phyloP scores from a whole-genome alignment of 2,329 filamentous ascomycete genomes.

The Pestalotiopsis sp. region DNA sequence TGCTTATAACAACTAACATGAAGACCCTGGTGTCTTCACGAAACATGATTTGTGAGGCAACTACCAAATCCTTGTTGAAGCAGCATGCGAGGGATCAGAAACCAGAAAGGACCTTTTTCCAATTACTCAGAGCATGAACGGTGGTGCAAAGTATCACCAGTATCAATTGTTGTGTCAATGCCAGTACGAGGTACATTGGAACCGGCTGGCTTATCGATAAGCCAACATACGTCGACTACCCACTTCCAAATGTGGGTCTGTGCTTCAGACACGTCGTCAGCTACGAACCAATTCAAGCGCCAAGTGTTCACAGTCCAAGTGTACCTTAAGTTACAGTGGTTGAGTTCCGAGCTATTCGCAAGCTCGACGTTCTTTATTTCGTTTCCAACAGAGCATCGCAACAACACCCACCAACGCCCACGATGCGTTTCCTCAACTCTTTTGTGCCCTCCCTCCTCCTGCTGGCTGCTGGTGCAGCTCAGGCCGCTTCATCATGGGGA shows the following conservation, averaged over 20 bases:
- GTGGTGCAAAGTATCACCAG: no score
- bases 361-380: constrained; percentile 7
- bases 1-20: not conserved
- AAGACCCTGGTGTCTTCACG: not conserved
- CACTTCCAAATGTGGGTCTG: not conserved
- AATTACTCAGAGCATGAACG: not conserved
- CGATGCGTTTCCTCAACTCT: constrained; percentile 46
- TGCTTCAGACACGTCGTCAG: constrained; percentile 3
- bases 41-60: not conserved
- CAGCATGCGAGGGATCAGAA: no score
- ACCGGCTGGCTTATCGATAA: not conserved
- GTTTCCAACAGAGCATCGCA: not conserved
- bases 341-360: constrained; percentile 2
- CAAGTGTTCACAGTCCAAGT: constrained; percentile 7
- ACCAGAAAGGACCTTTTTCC: no score
- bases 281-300: constrained; percentile 7
- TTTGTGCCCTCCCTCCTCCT: constrained; percentile 46
- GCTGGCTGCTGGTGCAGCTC: constrained; percentile 51
- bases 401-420: constrained; percentile 13
- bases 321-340: not conserved
- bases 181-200: not conserved
- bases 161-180: no score
- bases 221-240: not conserved
- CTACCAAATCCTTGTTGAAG: no score
- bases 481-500: constrained; percentile 66